A percentile compares a stretch with the other conserved stretches of the same genome.
phyloP scores from a whole-genome alignment of 2,329 filamentous ascomycete species.

The Neonectria sp. region DNA sequence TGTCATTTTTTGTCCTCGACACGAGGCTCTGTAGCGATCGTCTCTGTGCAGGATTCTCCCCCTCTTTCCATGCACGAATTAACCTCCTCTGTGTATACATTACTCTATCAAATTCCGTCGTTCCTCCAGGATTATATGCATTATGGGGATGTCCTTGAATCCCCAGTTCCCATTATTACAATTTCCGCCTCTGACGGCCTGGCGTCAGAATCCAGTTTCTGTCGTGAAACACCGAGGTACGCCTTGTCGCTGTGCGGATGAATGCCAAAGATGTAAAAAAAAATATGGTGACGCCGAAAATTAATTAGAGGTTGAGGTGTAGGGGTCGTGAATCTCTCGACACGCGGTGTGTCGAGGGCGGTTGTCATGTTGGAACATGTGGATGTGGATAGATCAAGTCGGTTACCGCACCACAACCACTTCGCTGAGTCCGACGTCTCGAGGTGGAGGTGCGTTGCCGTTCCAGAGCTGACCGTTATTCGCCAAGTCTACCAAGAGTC shows the following conservation, averaged over 20 bases:
- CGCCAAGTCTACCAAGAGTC: constrained; percentile 55
- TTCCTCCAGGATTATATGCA: constrained; percentile 49
- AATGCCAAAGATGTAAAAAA: constrained; percentile 57
- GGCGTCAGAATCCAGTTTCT: constrained; percentile 47
- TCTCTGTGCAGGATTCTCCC: constrained; percentile 49
- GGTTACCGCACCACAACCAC: constrained; percentile 60
- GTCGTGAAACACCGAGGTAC: constrained; percentile 52
- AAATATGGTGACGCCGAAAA: constrained; percentile 50
- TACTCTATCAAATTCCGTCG: constrained; percentile 54
- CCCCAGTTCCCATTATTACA: constrained; percentile 48
- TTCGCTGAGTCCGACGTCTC: constrained; percentile 63
- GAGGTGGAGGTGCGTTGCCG: constrained; percentile 48
- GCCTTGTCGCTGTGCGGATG: constrained; percentile 59
- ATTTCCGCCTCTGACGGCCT: constrained; percentile 45
- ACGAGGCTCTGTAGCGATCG: constrained; percentile 52
- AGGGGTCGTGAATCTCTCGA: constrained; percentile 45
- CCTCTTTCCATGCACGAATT: constrained; percentile 53
- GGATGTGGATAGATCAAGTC: constrained; percentile 13
- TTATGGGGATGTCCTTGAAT: constrained; percentile 39
- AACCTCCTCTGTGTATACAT: constrained; percentile 57
- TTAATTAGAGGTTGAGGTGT: constrained; percentile 49
- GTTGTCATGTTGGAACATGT: background rate
- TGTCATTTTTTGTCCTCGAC: constrained; percentile 29
- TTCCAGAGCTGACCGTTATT: constrained; percentile 52
- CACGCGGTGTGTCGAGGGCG: background rate